Base-by-base conservation (phyloP, 2,329 filamentous ascomycete species). In the Elsinoe batatas region DNA sequence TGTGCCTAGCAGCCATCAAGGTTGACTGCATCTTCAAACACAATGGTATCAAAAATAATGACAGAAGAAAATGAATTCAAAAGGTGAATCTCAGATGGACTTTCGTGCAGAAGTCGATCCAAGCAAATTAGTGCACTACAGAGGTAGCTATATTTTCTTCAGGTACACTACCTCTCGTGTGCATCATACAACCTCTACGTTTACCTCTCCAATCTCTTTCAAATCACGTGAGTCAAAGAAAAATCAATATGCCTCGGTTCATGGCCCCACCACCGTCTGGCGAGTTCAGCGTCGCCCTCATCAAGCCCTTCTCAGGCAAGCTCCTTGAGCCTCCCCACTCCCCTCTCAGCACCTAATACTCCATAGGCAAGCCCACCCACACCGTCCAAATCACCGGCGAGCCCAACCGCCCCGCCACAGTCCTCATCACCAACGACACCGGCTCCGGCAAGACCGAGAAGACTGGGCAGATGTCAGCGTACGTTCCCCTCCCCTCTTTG, bases 361-460 rank as follows among this genome's bases (percentile, higher is more conserved):
- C 18, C 2, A 1, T 17, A 68, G 71, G 70, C 62, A 61, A 57
- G 11, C 58, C 63, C 15, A 62, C 58, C 8, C 61, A 66, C 61
- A 66, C 64, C 37, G 63, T 74, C 57, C 69, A 72, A 58, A 67
- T 74, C 53, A 69, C 71, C 35, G 71, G 71, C 58, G 68, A 70
- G 61, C 67, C 67, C 47, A 71, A 73, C 62, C 68, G 70, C 42
- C 61, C 68, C 13, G 71, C 71, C 44, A 64, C 61, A 53, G 64
- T 72, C 56, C 64, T 65, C 37, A 59, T 63, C 26, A 66, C 64
- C 22, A 60, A 67, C 35, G 63, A 68, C 58, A 65, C 64, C 47
- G 64, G 67, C 59, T 61, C 57, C 55, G 60, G 53, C 58, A 68
- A 67, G 46, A 63, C 63, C 2, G 68, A 72, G 62, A 74, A 73